These are phyloP conservation scores for Hanseniaspora hatyaiensis DNA, from an alignment of 805 yeast genomes.

Conservation along the genomic window DNA sequence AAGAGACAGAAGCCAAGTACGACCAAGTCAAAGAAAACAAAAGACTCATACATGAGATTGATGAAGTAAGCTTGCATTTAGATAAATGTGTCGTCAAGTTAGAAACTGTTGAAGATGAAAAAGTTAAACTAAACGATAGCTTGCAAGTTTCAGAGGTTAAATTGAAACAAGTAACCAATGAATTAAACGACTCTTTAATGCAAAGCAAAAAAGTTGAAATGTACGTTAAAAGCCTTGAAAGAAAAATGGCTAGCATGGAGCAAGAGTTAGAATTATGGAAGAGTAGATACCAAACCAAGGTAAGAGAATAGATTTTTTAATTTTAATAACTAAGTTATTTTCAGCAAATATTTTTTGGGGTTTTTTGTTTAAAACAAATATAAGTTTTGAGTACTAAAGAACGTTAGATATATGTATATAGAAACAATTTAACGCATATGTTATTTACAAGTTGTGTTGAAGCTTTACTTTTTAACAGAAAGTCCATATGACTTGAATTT, in stretches of 20 bases:
- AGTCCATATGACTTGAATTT: slow-evolving; percentile 55
- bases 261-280: slow-evolving; percentile 50
- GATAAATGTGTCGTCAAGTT: slow-evolving; percentile 42
- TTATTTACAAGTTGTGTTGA: slow-evolving; percentile 2
- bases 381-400: too few relatives aligned
- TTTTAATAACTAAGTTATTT: background rate
- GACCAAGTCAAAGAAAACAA: slow-evolving; percentile 43
- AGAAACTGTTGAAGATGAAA: slow-evolving; percentile 47
- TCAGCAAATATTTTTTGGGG: too few relatives aligned
- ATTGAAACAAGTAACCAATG: slow-evolving; percentile 34
- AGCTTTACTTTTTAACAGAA: slow-evolving; percentile 8
- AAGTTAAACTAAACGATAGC: slow-evolving; percentile 42
- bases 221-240: slow-evolving; percentile 45
- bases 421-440: background rate
- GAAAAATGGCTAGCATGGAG: slow-evolving; percentile 41
- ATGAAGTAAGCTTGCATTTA: slow-evolving; percentile 41
- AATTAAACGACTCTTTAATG: slow-evolving; percentile 36
- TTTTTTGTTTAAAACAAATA: too few relatives aligned
- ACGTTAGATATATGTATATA: background rate
- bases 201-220: slow-evolving; percentile 41
- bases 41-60: slow-evolving; percentile 41
- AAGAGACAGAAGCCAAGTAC: slow-evolving; percentile 37
- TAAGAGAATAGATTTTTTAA: slow-evolving; percentile 21
- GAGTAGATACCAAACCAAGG: slow-evolving; percentile 25
- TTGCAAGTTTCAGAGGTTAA: slow-evolving; percentile 37